Base-by-base conservation (phyloP, 2,329 filamentous ascomycete genomes). In the Gnomoniopsis sp. region DNA sequence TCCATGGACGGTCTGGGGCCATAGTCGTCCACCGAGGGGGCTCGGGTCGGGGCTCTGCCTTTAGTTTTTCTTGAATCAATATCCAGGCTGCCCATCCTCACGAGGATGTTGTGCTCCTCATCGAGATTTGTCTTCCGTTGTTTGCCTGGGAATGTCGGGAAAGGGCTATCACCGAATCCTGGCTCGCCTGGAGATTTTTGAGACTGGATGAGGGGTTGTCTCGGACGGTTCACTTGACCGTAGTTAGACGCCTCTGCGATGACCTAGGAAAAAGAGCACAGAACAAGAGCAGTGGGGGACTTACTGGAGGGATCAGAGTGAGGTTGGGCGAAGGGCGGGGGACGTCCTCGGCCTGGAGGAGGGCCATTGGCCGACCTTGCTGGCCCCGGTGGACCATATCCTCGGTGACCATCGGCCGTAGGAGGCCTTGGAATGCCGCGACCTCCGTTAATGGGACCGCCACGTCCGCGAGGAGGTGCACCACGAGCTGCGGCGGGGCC, bases 361-460 rank as follows among this genome's bases (percentile, higher is more conserved):
- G 73, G 70, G 21, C 71, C 71, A 26, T 65, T 66, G 6, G 64
- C 67, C 41, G 67, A 71, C 60, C 74, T 68, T 38, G 70, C 68
- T n/a, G 67, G 70, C 22, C 64, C 67, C 17, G 67, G 66, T 12
- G 69, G 69, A 50, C 46, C 36, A 43, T 48, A 41, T n/a, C 71
- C 74, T 19, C 70, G 72, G 30, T 70, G 68, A 36, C 70, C 71
- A 61, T 75, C 74, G 17, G 72, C 70, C 44, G 72, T 73, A 46
- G 72, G 72, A 50, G 75, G 71, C 53, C 79, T 72, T 59, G 70
- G 71, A 64, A 77, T 74, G 30, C 77, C 76, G 66, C 79, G 75
- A 57, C 75, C 78, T 36, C 74, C 73, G 33, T 71, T 70, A 57
- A 77, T 76, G 50, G 76, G 75, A 30, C 71, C 72, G 19, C 73